phyloP scores from a whole-genome alignment of 2,329 filamentous ascomycete genomes.

The Alternaria novae-zelandiae region DNA sequence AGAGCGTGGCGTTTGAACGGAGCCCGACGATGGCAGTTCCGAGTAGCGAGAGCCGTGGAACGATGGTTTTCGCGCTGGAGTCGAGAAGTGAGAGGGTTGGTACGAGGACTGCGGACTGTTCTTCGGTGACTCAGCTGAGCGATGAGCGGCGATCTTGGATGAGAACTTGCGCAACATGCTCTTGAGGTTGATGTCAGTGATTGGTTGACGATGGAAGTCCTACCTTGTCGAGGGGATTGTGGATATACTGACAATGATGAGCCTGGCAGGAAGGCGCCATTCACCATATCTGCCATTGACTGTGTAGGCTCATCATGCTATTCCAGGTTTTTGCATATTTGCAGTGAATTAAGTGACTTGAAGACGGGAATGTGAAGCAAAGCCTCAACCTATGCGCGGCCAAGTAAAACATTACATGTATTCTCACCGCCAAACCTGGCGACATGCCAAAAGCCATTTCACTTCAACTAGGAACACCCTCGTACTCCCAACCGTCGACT shows the following conservation, averaged over 20 bases:
- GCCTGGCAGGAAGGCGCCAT: background rate
- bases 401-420: background rate
- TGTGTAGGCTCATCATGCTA: background rate
- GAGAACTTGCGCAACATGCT: background rate
- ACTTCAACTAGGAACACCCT: slow-evolving; percentile 64
- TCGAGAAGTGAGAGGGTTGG: background rate
- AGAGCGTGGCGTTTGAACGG: background rate
- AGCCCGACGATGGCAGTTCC: background rate
- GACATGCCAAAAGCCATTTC: background rate
- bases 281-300: background rate
- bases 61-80: background rate
- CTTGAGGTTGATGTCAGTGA: background rate
- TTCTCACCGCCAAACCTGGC: background rate
- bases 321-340: background rate
- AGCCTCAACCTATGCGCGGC: background rate
- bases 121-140: background rate
- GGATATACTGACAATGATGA: background rate
- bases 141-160: background rate
- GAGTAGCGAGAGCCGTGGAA: background rate
- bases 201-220: background rate
- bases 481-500: slow-evolving; percentile 68
- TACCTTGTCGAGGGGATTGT: background rate
- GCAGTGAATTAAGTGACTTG: background rate
- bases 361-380: background rate
- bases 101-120: background rate